phyloP scores from a whole-genome alignment of 2,329 filamentous ascomycete species.

The Pseudocercospora ulei region DNA sequence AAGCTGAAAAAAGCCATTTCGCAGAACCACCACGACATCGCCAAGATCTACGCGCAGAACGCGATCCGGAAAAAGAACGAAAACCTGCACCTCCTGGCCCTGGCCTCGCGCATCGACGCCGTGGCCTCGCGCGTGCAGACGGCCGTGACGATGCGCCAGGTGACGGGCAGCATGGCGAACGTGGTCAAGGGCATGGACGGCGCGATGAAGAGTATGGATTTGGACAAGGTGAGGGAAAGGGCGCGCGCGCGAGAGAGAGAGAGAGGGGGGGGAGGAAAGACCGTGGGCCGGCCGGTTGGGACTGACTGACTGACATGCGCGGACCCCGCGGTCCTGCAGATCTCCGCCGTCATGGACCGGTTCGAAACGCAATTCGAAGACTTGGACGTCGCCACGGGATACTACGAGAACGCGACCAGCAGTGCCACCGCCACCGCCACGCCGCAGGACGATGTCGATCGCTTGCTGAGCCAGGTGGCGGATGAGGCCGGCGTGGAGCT shows the following conservation, averaged over 20 bases:
- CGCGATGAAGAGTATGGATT: conserved; percentile 55
- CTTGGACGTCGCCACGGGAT: conserved; percentile 48
- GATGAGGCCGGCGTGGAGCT: conserved; percentile 82
- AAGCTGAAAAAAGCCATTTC: conserved; percentile 57
- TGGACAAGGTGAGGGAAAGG: conserved; percentile 45
- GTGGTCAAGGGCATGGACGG: conserved; percentile 53
- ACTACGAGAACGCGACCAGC: conserved; percentile 77
- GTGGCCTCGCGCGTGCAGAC: conserved; percentile 53
- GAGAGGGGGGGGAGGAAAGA: neutral
- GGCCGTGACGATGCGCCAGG: conserved; percentile 53
- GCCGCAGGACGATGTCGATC: conserved; percentile 76
- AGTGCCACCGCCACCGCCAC: conserved; percentile 65
- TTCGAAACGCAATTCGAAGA: conserved; percentile 52
- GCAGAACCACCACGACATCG: conserved; percentile 50
- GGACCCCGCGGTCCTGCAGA: too few relatives aligned
- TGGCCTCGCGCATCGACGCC: conserved; percentile 51
- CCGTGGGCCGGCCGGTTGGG: neutral
- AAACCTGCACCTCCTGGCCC: conserved; percentile 49
- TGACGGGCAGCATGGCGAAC: conserved; percentile 53
- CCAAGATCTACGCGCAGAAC: conserved; percentile 55
- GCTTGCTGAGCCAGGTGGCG: conserved; percentile 72
- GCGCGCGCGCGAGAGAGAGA: neutral
- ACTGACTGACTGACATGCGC: too few relatives aligned
- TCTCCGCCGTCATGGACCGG: conserved; percentile 56
- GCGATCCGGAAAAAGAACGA: conserved; percentile 56